These are phyloP conservation scores for Wickerhamiella kurtzmanii DNA, from an alignment of 805 yeast genomes.

Conservation along the genomic window DNA sequence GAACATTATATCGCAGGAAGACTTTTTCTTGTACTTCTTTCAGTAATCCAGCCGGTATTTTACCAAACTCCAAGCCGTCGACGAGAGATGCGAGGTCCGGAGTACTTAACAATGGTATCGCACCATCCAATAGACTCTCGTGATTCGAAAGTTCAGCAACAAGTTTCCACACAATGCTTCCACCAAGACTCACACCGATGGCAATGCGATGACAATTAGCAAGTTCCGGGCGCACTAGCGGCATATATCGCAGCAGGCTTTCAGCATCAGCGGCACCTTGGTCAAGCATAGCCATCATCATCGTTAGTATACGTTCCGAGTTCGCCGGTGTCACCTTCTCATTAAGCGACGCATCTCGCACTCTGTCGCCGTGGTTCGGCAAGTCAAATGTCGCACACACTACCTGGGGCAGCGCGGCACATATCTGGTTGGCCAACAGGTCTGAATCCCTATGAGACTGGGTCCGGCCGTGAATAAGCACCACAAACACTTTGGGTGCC, in stretches of 20 bases:
- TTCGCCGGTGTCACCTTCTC: constrained; percentile 37
- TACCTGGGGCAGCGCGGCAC: constrained; percentile 10
- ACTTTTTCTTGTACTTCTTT: neutral
- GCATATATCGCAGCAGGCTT: constrained; percentile 34
- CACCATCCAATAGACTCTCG: constrained; percentile 16
- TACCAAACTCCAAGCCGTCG: no score
- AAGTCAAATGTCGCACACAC: constrained; percentile 40
- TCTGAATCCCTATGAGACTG: constrained; percentile 30
- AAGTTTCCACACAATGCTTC: constrained; percentile 39
- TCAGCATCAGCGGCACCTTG: constrained; percentile 35
- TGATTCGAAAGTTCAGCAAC: constrained; percentile 29
- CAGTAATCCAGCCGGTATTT: constrained; percentile 7
- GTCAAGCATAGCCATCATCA: constrained; percentile 37
- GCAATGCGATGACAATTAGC: constrained; percentile 28
- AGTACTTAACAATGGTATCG: constrained; percentile 42
- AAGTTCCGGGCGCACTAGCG: constrained; percentile 24
- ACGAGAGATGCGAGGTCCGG: constrained; percentile 35
- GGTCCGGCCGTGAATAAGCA: constrained; percentile 37
- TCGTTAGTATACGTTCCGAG: constrained; percentile 35
- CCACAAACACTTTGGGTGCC: constrained; percentile 29
- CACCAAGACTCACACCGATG: constrained; percentile 44
- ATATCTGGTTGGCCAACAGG: constrained; percentile 25
- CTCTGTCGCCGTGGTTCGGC: constrained; percentile 43
- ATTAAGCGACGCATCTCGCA: constrained; percentile 28
- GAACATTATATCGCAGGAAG: constrained; percentile 2